phyloP scores from a whole-genome alignment of 1,284 basidiomycete genomes.

The Fomes fomentarius region DNA sequence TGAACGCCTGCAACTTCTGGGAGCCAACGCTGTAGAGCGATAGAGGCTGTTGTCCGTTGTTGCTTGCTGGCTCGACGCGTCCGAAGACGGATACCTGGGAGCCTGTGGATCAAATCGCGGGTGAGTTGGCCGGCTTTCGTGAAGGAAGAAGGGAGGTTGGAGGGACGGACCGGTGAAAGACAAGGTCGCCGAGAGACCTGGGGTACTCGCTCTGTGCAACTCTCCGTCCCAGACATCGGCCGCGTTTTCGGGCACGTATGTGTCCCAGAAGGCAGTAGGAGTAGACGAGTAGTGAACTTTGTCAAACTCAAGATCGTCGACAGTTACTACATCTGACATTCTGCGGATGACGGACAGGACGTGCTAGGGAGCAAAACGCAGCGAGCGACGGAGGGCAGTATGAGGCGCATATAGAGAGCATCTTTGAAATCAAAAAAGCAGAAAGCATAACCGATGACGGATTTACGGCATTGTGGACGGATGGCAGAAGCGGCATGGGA shows the following conservation, averaged over 20 bases:
- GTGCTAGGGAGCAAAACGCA: too few relatives aligned
- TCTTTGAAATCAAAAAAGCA: too few relatives aligned
- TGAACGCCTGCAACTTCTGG: constrained; percentile 7
- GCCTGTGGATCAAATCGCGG: neutral
- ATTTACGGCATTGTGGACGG: too few relatives aligned
- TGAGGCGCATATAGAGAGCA: too few relatives aligned
- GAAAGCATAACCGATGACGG: too few relatives aligned
- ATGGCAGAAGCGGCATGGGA: too few relatives aligned
- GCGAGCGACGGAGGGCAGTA: too few relatives aligned
- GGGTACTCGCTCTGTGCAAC: neutral
- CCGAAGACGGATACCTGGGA: constrained; percentile 17
- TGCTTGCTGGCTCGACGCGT: constrained; percentile 5
- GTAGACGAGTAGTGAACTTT: neutral
- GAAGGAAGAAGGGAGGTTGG: neutral
- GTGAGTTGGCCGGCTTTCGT: neutral
- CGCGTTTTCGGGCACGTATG: neutral
- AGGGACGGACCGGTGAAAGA: constrained; percentile 10
- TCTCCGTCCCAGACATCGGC: constrained; percentile 3
- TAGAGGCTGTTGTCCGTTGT: constrained; percentile 8
- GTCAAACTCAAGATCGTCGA: neutral
- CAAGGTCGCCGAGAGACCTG: constrained; percentile 6
- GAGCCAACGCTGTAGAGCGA: constrained; percentile 14
- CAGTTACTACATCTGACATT: constrained; percentile 1
- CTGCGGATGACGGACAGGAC: too few relatives aligned
- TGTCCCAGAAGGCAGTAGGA: neutral